These are phyloP conservation scores for Trichoderma breve DNA, from an alignment of 2,329 filamentous ascomycete genomes.

Conservation along the genomic window DNA sequence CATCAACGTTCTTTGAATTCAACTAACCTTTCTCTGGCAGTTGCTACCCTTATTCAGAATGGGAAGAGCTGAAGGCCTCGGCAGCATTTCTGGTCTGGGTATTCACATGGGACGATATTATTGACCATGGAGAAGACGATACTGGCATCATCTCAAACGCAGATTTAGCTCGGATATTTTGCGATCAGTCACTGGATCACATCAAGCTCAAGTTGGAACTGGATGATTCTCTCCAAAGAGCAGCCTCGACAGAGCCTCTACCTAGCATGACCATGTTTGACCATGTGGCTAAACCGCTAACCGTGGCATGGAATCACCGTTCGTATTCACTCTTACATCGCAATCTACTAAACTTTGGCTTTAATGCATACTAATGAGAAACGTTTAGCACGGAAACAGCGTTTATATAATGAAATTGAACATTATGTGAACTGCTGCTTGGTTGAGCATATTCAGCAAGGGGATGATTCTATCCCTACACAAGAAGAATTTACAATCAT, in stretches of 20 bases:
- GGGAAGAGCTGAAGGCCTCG: background rate
- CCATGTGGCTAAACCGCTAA: background rate
- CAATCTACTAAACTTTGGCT: too few species aligned
- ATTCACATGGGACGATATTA: constrained; percentile 10
- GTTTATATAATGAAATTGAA: background rate
- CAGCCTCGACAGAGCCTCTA: too few species aligned
- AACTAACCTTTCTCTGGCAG: background rate
- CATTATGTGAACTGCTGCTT: background rate
- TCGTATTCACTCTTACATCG: background rate
- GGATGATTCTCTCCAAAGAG: background rate
- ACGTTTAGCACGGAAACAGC: background rate
- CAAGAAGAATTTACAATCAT: background rate
- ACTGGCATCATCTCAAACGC: background rate
- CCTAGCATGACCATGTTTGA: constrained; percentile 4
- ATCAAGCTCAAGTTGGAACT: background rate
- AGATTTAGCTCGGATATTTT: background rate
- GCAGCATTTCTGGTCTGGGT: constrained; percentile 7
- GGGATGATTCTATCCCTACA: background rate
- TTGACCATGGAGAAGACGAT: background rate
- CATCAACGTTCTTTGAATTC: background rate
- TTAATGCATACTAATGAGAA: background rate
- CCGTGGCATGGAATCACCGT: background rate
- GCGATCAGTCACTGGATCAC: constrained; percentile 1
- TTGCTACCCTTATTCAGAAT: background rate
- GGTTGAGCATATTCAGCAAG: background rate